Percentiles rank a stretch among this genome's conserved stretches.
phyloP scores from a whole-genome alignment of 2,329 filamentous ascomycete species.

The Anisogramma anomala region DNA sequence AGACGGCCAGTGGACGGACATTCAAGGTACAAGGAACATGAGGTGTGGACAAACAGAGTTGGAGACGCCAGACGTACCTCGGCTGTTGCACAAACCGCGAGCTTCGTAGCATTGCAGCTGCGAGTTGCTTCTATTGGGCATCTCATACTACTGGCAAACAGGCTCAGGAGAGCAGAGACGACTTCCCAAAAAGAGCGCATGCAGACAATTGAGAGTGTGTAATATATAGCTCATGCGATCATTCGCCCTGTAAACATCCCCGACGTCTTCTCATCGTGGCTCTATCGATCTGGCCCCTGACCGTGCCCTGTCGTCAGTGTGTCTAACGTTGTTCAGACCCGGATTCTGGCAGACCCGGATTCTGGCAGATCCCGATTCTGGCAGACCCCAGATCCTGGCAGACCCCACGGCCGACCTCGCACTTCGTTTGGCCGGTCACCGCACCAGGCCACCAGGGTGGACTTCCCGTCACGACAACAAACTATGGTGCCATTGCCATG shows the following conservation, averaged over 20 bases:
- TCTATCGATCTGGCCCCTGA: too few relatives aligned
- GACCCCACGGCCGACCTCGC: background rate
- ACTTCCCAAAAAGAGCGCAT: too few relatives aligned
- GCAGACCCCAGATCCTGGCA: background rate
- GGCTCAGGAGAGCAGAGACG: background rate
- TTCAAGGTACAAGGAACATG: constrained; percentile 50
- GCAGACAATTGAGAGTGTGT: background rate
- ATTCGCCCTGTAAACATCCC: background rate
- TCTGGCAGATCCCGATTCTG: too few relatives aligned
- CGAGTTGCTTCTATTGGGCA: background rate
- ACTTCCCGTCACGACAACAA: constrained; percentile 4
- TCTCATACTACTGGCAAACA: background rate
- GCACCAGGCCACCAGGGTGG: background rate
- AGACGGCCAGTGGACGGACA: constrained; percentile 91
- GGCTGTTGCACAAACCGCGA: too few relatives aligned
- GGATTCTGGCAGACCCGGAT: too few relatives aligned
- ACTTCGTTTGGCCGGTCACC: background rate
- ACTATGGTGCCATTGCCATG: constrained; percentile 15
- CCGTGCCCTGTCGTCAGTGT: too few relatives aligned
- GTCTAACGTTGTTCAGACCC: too few relatives aligned
- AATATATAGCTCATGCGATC: background rate
- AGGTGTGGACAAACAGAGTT: background rate
- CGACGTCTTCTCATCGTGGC: background rate
- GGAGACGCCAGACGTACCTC: too few relatives aligned
- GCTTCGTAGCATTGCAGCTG: too few relatives aligned